Evolutionary conservation across 176 grass and related monocot species (phyloP).

Genomic region (Themeda triandra): DNA sequence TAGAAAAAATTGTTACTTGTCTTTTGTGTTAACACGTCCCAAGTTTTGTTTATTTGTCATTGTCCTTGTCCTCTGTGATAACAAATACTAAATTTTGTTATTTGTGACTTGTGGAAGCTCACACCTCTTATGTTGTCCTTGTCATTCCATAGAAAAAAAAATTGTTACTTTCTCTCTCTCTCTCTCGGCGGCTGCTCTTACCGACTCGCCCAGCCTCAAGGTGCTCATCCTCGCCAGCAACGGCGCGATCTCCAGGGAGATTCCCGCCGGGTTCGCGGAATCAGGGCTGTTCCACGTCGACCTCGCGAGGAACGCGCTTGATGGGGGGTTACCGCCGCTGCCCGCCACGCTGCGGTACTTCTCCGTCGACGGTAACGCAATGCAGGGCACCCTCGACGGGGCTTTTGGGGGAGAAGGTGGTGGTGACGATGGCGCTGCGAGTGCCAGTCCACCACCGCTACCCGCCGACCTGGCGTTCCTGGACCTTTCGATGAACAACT

Average conservation of each 20-base stretch:
- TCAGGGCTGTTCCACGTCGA: constrained; percentile 78
- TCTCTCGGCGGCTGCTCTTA: constrained; percentile 43
- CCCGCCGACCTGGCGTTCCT: constrained; percentile 53
- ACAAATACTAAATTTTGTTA: no score
- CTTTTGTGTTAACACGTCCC: no score
- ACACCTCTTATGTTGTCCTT: no score
- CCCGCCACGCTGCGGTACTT: constrained; percentile 59
- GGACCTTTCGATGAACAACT: constrained; percentile 66
- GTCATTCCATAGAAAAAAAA: no score
- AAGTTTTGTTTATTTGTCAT: no score
- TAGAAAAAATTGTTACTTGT: no score
- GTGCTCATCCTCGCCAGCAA: constrained; percentile 75
- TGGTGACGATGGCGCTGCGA: background rate
- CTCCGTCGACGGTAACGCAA: constrained; percentile 50
- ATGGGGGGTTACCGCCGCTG: constrained; percentile 43
- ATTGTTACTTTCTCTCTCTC: no score
- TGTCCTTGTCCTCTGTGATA: no score
- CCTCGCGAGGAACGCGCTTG: constrained; percentile 50
- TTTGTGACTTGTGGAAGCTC: no score
- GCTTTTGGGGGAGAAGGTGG: constrained; percentile 31
- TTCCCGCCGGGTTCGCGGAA: constrained; percentile 35
- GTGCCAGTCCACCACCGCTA: background rate
- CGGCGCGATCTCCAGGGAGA: constrained; percentile 47
- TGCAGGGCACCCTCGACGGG: constrained; percentile 50
- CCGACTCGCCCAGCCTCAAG: constrained; percentile 62